phyloP scores from a whole-genome alignment of 495 filamentous ascomycete species.

The Thermochaetoides thermophila region DNA sequence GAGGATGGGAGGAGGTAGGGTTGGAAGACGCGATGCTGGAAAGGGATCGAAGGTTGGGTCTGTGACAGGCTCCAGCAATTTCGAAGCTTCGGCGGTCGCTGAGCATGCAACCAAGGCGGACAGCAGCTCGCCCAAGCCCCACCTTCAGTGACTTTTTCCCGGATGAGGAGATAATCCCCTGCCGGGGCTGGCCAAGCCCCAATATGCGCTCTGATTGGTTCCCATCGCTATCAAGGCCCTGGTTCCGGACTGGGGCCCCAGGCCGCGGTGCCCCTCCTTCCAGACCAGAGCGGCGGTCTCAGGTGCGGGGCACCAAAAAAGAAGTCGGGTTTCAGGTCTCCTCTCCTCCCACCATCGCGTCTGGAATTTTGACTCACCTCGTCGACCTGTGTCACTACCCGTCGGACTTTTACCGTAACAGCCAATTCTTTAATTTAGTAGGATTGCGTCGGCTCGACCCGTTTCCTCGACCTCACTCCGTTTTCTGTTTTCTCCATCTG shows the following conservation, averaged over 20 bases:
- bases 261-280: slow-evolving; percentile 16
- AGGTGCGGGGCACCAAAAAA: slow-evolving; percentile 16
- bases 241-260: slow-evolving; percentile 4
- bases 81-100: slow-evolving; percentile 12
- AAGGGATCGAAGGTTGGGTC: slow-evolving; percentile 6
- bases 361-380: slow-evolving; percentile 6
- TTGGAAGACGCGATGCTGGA: neutral
- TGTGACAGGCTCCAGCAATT: slow-evolving; percentile 18
- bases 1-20: slow-evolving; percentile 1
- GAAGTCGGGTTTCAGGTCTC: slow-evolving; percentile 6
- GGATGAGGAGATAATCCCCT: slow-evolving; percentile 19
- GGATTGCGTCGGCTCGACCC: neutral
- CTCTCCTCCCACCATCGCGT: neutral
- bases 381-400: neutral
- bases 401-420: neutral
- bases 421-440: slow-evolving; percentile 2
- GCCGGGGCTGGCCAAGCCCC: slow-evolving; percentile 5
- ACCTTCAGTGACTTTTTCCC: slow-evolving; percentile 20
- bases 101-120: too few species aligned
- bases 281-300: neutral
- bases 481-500: too few species aligned
- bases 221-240: neutral
- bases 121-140: too few species aligned
- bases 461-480: too few species aligned
- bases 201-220: slow-evolving; percentile 2